phyloP scores from a whole-genome alignment of 306 rosid species.

The Delonix regia region DNA sequence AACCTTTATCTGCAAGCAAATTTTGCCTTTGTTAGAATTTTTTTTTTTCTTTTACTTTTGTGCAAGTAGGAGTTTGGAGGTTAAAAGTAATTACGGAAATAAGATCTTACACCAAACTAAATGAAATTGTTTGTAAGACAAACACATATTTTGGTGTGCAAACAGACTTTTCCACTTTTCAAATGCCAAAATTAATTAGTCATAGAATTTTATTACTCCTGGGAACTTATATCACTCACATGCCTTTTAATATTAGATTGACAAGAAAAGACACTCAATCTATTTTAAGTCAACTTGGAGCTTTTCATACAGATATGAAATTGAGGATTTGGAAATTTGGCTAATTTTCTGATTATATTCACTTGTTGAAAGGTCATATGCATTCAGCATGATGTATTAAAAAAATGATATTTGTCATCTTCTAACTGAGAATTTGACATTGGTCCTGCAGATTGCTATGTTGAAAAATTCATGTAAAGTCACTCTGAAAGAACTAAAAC shows the following conservation, averaged over 20 bases:
- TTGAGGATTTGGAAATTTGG: slow-evolving; percentile 13
- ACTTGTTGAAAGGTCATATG: slow-evolving; percentile 15
- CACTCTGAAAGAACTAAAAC: slow-evolving; percentile 63
- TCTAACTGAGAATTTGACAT: slow-evolving; percentile 37
- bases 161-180: too few relatives aligned
- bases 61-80: too few relatives aligned
- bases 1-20: too few relatives aligned
- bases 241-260: not conserved
- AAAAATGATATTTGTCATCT: slow-evolving; percentile 28
- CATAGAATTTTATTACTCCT: not conserved
- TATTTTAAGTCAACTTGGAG: slow-evolving; percentile 18
- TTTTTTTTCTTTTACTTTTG: too few relatives aligned
- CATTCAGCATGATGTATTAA: slow-evolving; percentile 1
- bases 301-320: slow-evolving; percentile 6
- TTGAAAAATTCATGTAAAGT: slow-evolving; percentile 62
- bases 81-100: too few relatives aligned
- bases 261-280: slow-evolving; percentile 13
- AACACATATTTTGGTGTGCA: too few relatives aligned
- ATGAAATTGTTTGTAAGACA: too few relatives aligned
- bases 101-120: too few relatives aligned
- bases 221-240: slow-evolving; percentile 4
- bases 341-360: not conserved
- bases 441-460: slow-evolving; percentile 68
- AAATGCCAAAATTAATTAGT: too few relatives aligned
- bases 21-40: too few relatives aligned